A percentile compares a stretch with the other conserved stretches of the same genome.
Conservation (phyloP, 2,329 filamentous ascomycete species). For the Pseudogymnoascus sp. region DNA sequence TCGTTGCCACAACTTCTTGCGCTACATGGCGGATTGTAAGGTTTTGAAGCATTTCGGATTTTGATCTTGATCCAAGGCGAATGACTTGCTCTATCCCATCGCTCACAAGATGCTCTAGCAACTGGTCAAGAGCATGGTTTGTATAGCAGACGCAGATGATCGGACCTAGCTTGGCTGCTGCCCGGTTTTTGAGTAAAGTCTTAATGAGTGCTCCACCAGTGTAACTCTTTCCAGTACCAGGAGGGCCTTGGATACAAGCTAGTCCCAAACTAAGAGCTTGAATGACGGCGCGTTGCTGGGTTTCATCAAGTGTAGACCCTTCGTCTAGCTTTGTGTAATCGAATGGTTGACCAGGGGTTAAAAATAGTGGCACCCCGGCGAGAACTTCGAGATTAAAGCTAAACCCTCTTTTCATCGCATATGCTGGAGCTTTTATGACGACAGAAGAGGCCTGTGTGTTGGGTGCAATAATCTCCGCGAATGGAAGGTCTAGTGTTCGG, state of each 20-base stretch:
- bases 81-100: slow-evolving; percentile 20
- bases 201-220: slow-evolving; percentile 52
- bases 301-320: slow-evolving; percentile 39
- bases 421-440: slow-evolving; percentile 39
- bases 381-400: slow-evolving; percentile 35
- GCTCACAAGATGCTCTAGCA: slow-evolving; percentile 24
- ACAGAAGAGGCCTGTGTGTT: slow-evolving; percentile 14
- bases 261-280: slow-evolving; percentile 44
- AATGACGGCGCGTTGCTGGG: slow-evolving; percentile 44
- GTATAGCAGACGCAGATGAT: slow-evolving; percentile 38
- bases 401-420: slow-evolving; percentile 41
- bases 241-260: slow-evolving; percentile 60
- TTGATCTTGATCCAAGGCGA: slow-evolving; percentile 20
- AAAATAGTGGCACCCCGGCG: slow-evolving; percentile 18
- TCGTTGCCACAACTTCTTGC: slow-evolving; percentile 15
- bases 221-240: slow-evolving; percentile 61
- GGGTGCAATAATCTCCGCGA: slow-evolving; percentile 38
- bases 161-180: slow-evolving; percentile 35
- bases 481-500: slow-evolving; percentile 36
- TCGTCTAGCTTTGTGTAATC: slow-evolving; percentile 24
- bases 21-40: slow-evolving; percentile 16
- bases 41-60: slow-evolving; percentile 20
- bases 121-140: slow-evolving; percentile 28
- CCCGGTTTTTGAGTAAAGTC: slow-evolving; percentile 39
- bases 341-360: slow-evolving; percentile 25